Percentiles rank a stretch among this genome's conserved stretches.
Evolutionary conservation across 2,329 filamentous ascomycete species (phyloP).

Genomic region (Scedosporium minutisporum): DNA sequence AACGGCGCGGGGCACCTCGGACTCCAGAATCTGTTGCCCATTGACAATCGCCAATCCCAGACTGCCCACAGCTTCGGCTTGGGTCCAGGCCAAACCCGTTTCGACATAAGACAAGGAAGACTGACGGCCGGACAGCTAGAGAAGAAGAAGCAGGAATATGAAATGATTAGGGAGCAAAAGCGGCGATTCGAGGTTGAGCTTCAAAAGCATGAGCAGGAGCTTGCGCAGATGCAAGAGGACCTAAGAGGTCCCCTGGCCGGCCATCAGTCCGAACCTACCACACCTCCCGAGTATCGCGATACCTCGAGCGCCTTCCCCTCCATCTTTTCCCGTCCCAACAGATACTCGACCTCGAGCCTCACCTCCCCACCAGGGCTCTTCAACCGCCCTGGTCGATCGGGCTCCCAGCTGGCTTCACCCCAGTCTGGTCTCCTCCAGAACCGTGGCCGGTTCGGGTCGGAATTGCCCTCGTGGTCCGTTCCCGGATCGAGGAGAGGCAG

Average conservation of each 20-base stretch:
- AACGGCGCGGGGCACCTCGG: slow-evolving; percentile 3
- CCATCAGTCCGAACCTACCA: slow-evolving; percentile 89
- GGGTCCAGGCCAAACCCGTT: slow-evolving; percentile 2
- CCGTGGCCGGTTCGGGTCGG: slow-evolving; percentile 27
- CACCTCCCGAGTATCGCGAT: slow-evolving; percentile 85
- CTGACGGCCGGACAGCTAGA: slow-evolving; percentile 55
- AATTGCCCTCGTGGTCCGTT: slow-evolving; percentile 73
- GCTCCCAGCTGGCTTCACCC: slow-evolving; percentile 73
- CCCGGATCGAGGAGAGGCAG: slow-evolving; percentile 83
- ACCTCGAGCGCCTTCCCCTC: slow-evolving; percentile 60
- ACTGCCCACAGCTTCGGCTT: slow-evolving; percentile 1
- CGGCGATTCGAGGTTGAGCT: slow-evolving; percentile 87
- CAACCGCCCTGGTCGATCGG: slow-evolving; percentile 64
- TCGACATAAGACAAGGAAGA: slow-evolving; percentile 7
- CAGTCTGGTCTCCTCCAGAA: slow-evolving; percentile 52
- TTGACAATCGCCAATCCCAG: slow-evolving; percentile 2
- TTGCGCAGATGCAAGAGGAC: slow-evolving; percentile 76
- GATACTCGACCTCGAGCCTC: slow-evolving; percentile 82
- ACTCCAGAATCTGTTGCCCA: slow-evolving; percentile 3
- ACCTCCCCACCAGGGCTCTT: slow-evolving; percentile 70
- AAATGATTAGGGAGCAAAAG: slow-evolving; percentile 80
- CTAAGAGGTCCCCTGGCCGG: slow-evolving; percentile 54
- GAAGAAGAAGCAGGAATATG: slow-evolving; percentile 88
- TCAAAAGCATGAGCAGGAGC: slow-evolving; percentile 77
- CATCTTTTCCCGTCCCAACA: slow-evolving; percentile 73